phyloP scores from a whole-genome alignment of 2,329 filamentous ascomycete species.

The Paracorniculantispora psalliotae region DNA sequence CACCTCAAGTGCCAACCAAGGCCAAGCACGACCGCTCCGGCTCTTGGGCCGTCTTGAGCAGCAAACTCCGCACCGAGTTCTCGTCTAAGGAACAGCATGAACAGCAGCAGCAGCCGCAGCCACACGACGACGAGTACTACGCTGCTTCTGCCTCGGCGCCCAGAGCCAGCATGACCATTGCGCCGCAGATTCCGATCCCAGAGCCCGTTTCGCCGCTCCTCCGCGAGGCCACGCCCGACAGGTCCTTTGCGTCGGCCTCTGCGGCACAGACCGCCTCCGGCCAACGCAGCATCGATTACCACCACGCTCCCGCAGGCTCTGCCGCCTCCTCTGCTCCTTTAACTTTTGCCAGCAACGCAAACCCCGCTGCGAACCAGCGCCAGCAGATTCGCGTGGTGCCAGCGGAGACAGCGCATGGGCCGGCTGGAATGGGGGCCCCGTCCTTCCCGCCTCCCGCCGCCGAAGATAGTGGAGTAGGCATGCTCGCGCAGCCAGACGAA shows the following conservation, averaged over 20 bases:
- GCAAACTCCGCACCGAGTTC: constrained; percentile 22
- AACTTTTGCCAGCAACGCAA: no score
- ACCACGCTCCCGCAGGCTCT: no score
- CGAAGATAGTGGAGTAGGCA: constrained; percentile 6
- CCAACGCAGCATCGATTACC: no score
- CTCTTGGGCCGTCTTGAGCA: constrained; percentile 40
- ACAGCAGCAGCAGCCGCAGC: constrained; percentile 12
- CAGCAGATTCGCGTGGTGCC: constrained; percentile 23
- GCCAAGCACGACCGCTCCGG: constrained; percentile 36
- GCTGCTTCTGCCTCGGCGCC: no score
- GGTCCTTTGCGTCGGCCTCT: background rate
- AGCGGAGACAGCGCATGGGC: constrained; percentile 9
- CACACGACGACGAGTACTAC: background rate
- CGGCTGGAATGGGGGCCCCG: background rate
- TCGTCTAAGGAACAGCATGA: background rate
- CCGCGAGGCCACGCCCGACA: constrained; percentile 15
- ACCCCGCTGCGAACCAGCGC: no score
- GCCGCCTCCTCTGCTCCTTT: no score
- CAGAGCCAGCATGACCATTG: constrained; percentile 9
- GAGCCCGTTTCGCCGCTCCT: constrained; percentile 31
- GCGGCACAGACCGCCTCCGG: no score
- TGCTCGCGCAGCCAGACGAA: constrained; percentile 15
- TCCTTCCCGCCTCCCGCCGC: background rate
- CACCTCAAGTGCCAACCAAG: constrained; percentile 31
- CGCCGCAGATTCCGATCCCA: constrained; percentile 21